phyloP scores from a whole-genome alignment of 768 basidiomycete species.

The Pulveroboletus sp. region DNA sequence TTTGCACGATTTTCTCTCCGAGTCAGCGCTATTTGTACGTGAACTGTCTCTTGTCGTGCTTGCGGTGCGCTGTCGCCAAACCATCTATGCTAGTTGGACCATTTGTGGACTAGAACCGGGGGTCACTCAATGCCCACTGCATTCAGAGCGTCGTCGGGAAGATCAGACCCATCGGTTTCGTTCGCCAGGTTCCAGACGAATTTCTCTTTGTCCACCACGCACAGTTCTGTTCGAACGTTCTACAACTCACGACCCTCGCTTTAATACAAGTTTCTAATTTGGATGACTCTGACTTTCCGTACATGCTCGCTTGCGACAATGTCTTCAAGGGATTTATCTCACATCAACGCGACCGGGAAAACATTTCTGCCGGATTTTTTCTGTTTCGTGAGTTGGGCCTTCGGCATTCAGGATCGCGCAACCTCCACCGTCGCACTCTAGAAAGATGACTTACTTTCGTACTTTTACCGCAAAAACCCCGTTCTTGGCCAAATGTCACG shows the following conservation, averaged over 20 bases:
- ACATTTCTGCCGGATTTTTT: neutral
- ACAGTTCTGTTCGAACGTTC: conserved; percentile 7
- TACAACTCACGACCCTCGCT: neutral
- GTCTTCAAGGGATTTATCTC: neutral
- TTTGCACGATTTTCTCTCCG: conserved; percentile 1
- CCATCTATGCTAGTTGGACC: neutral
- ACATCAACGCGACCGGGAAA: conserved; percentile 1
- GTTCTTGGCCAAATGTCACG: conserved; percentile 2
- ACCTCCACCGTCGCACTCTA: neutral
- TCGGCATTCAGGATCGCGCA: neutral
- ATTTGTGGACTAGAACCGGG: neutral
- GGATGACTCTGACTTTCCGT: neutral
- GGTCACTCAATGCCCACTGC: conserved; percentile 3
- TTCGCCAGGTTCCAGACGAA: conserved; percentile 2
- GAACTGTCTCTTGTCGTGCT: conserved; percentile 2
- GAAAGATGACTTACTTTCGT: neutral
- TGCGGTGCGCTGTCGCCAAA: neutral
- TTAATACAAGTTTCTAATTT: conserved; percentile 2
- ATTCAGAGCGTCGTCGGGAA: conserved; percentile 1
- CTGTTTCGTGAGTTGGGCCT: neutral
- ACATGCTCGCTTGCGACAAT: conserved; percentile 1
- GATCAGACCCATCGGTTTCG: neutral
- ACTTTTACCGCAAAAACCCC: conserved; percentile 5
- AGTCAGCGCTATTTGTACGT: conserved; percentile 3
- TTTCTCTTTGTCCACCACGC: neutral